Evolutionary conservation across 2,329 filamentous ascomycete genomes (phyloP).

Genomic region (Fusarium austroafricanum): DNA sequence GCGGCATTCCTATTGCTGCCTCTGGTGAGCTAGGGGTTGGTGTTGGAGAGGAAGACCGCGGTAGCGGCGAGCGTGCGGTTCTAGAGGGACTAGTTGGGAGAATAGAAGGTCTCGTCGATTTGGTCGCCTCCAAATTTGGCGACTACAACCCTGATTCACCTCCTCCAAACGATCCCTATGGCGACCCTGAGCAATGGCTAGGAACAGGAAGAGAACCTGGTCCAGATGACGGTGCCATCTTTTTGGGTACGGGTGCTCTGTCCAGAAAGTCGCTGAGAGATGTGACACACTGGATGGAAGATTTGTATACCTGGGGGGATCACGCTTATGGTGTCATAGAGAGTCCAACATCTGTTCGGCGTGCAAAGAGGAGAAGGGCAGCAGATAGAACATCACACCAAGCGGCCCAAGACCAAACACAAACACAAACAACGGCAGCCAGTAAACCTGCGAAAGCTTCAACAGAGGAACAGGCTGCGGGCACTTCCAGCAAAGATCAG

Average conservation of each 20-base stretch:
- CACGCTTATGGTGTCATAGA: conserved; percentile 87
- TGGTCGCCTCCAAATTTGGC: conserved; percentile 89
- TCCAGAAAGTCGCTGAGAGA: conserved; percentile 77
- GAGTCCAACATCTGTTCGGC: conserved; percentile 76
- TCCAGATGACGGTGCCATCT: conserved; percentile 85
- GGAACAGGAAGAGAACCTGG: conserved; percentile 75
- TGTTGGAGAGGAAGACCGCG: conserved; percentile 94
- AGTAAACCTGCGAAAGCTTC: conserved; percentile 4
- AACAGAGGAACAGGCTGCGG: neutral
- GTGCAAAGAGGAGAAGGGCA: conserved; percentile 55
- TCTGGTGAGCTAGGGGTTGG: conserved; percentile 93
- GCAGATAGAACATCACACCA: conserved; percentile 21
- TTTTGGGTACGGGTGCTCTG: conserved; percentile 81
- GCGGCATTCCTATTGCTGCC: conserved; percentile 87
- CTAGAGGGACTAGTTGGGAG: conserved; percentile 86
- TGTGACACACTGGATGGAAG: conserved; percentile 87
- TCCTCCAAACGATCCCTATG: conserved; percentile 40
- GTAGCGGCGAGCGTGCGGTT: conserved; percentile 92
- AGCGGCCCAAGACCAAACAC: conserved; percentile 3
- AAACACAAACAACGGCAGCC: neutral
- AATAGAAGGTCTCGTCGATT: conserved; percentile 86
- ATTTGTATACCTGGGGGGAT: conserved; percentile 85
- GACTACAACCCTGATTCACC: conserved; percentile 50
- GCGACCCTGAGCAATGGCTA: conserved; percentile 68
- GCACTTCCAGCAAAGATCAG: conserved; percentile 25